Evolutionary conservation across 176 grass and related monocot species (phyloP), one percentile per base, ranked within the genome.

Genomic region (Aegilops umbellulata): DNA sequence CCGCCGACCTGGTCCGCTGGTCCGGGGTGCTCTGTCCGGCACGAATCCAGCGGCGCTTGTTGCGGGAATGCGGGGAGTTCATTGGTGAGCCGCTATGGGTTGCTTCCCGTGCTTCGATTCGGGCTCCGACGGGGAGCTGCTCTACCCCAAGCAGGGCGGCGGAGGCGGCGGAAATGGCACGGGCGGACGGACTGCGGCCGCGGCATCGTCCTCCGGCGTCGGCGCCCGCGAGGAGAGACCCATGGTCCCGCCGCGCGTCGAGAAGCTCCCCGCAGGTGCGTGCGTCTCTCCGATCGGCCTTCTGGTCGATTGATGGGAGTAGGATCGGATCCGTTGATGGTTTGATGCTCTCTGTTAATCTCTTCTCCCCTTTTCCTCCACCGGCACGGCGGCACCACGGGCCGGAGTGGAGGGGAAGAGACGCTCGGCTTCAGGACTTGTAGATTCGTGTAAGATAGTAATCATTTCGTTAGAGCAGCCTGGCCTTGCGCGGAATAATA

Each of bases 51-150:
- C 41, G 46, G 20, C 16, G 24, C 27, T 36, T 19, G 24, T 42
- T 4, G 75, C 29, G 30, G 81, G 64, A 93, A 93, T 90, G 88
- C 85, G 44, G 44, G 39, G 79, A 25, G 84, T 58, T 82, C 46
- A 38, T 71, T 30, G 25, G 22, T 23, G 23, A 15, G 65, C 53
- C 19, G 53, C 44, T 81, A 98, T 98, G 95, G 89, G 89, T 76
- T 98, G 95, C 82, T 98, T 93, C 87, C 60, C 93, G 86, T 98
- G 95, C 90, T 95, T 98, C 86, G 86, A 78, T 80, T 86, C 89
- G 47, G 31, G 80, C 49, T 66, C 79, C 79, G 86, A 78, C 51
- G 90, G 84, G 69, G 65, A 78, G 73, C 76, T 87, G 41, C 73
- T 76, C 89, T 62, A 83, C 78, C 30, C 31, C 3, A 84, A 70